Evolutionary conservation across 345 rosid genomes (phyloP).

Genomic region (Corymbia maculata): DNA sequence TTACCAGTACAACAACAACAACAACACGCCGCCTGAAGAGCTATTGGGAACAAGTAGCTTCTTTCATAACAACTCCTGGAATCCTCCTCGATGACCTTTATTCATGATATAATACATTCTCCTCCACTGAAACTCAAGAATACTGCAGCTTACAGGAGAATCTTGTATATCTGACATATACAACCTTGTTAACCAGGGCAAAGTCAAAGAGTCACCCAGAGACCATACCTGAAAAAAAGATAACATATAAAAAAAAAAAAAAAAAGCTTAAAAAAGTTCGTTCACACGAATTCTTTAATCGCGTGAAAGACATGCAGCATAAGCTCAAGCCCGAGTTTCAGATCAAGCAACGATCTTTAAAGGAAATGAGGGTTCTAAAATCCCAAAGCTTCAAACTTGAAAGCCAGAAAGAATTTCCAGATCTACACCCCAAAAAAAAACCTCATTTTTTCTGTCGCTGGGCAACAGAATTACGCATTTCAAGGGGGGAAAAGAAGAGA

Average conservation of each 20-base stretch:
- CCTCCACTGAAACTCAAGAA: neutral
- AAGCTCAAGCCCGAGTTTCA: neutral
- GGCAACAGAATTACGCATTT: neutral
- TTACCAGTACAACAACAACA: neutral
- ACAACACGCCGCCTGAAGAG: neutral
- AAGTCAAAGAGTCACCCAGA: neutral
- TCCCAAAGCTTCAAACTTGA: neutral
- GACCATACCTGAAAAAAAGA: neutral
- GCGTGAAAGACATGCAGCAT: neutral
- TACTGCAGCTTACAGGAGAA: neutral
- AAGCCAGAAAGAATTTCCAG: neutral
- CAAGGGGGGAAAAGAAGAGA: neutral
- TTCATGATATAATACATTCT: neutral
- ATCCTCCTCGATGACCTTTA: neutral
- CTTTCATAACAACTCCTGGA: neutral
- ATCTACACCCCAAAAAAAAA: neutral
- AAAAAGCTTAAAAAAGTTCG: neutral
- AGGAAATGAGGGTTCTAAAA: neutral
- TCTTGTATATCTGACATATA: neutral
- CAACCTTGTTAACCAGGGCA: neutral
- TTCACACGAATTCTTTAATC: neutral
- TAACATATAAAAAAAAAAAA: neutral
- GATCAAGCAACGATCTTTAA: neutral
- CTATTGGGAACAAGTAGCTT: neutral
- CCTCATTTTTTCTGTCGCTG: neutral